Percentiles rank a stretch among this genome's conserved stretches.
These are phyloP conservation scores for Brasilioporus rufonigricans DNA, from an alignment of 768 basidiomycete genomes.

Conservation along the genomic window DNA sequence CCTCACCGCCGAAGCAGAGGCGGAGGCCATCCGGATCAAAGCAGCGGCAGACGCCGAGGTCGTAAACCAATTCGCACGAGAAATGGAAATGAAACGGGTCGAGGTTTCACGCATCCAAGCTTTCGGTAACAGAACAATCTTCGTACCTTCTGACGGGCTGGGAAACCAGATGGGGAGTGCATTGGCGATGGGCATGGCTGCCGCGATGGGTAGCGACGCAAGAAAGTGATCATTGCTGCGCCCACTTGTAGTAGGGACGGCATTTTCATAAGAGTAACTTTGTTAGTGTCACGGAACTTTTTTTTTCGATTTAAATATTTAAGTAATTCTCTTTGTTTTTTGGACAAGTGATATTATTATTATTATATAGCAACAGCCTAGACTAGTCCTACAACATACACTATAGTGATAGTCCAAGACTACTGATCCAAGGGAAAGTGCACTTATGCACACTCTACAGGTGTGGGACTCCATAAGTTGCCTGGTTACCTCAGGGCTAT, in stretches of 20 bases:
- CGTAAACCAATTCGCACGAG: slow-evolving; percentile 63
- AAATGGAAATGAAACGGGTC: slow-evolving; percentile 69
- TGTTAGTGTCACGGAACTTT: neutral
- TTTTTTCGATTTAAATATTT: neutral
- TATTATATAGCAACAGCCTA: no score
- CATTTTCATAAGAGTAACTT: neutral
- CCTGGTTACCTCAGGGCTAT: no score
- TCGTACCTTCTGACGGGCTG: slow-evolving; percentile 62
- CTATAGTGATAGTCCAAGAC: no score
- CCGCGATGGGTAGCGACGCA: slow-evolving; percentile 49
- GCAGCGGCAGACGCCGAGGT: slow-evolving; percentile 62
- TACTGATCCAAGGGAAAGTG: no score
- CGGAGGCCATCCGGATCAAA: slow-evolving; percentile 62
- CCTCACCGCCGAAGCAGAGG: slow-evolving; percentile 73
- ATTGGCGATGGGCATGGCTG: slow-evolving; percentile 70
- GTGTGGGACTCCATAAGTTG: no score
- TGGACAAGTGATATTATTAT: no score
- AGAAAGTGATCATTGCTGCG: slow-evolving; percentile 9
- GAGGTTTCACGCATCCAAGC: slow-evolving; percentile 63
- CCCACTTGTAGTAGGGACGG: neutral
- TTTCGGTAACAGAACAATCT: slow-evolving; percentile 67
- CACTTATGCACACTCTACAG: no score
- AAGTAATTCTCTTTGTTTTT: no score
- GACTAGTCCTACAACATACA: no score
- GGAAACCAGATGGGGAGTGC: slow-evolving; percentile 58